These are phyloP conservation scores for Jimgerdemannia flammicorona DNA, from an alignment of 192 early-diverging fungal genomes.

Conservation along the genomic window DNA sequence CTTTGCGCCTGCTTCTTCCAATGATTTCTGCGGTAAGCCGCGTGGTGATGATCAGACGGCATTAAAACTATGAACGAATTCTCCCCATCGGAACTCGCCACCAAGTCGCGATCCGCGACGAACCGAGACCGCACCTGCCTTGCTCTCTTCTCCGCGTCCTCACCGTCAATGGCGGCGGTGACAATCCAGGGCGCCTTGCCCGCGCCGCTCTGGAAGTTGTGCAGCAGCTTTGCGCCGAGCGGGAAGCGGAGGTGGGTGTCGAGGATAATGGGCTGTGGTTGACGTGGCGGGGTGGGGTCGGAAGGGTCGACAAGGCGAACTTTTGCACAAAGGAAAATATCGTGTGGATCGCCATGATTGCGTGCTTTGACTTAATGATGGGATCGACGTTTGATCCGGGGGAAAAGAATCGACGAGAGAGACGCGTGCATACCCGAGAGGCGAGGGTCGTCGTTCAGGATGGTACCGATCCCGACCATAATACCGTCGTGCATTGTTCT, in stretches of 20 bases:
- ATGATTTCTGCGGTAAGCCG: constrained; percentile 8
- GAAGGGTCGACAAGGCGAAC: not conserved
- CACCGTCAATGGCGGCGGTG: constrained; percentile 6
- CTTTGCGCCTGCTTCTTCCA: constrained; percentile 59
- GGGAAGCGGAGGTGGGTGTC: constrained; percentile 71
- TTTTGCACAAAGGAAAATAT: not conserved
- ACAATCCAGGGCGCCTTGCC: constrained; percentile 59
- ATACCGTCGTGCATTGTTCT: constrained; percentile 77
- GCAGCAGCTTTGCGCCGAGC: constrained; percentile 47
- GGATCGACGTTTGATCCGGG: no score
- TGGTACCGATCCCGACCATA: constrained; percentile 81
- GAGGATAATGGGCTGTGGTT: constrained; percentile 78
- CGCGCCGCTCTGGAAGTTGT: constrained; percentile 9
- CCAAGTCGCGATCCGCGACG: not conserved
- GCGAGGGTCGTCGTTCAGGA: constrained; percentile 76
- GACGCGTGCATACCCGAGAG: constrained; percentile 38
- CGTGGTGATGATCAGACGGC: not conserved
- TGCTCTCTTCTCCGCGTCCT: not conserved
- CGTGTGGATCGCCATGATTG: not conserved
- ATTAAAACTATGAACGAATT: not conserved
- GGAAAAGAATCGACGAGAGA: not conserved
- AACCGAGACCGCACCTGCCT: not conserved
- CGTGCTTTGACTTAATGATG: no score
- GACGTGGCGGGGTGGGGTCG: constrained; percentile 14
- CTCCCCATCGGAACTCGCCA: no score